A percentile compares a stretch with the other conserved stretches of the same genome.
These are phyloP conservation scores for Lipomyces kockii DNA, from an alignment of 805 yeast species.

Conservation along the genomic window DNA sequence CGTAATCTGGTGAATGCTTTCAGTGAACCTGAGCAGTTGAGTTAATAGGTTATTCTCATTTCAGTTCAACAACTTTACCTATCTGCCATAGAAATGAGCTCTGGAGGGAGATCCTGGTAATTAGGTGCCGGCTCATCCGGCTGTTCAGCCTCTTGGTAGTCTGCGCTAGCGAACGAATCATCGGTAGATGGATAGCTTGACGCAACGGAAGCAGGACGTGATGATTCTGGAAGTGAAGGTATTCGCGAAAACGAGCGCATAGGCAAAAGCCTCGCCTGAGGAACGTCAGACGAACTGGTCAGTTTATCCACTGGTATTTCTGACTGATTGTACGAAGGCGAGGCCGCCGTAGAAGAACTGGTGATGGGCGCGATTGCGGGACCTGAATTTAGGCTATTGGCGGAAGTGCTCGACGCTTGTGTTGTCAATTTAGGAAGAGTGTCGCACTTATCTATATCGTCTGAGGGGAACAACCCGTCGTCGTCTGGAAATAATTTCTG, in stretches of 20 bases:
- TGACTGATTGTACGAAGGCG: constrained; percentile 7
- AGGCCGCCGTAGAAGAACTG: constrained; percentile 16
- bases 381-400: background rate
- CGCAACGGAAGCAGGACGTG: background rate
- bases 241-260: constrained; percentile 30
- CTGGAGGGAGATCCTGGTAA: constrained; percentile 31
- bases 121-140: background rate
- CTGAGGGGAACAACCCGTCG: background rate
- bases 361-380: constrained; percentile 2
- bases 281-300: constrained; percentile 15
- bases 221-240: constrained; percentile 23
- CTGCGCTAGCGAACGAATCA: constrained; percentile 1
- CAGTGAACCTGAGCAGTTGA: constrained; percentile 28
- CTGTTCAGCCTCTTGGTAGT: background rate
- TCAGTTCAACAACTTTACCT: constrained; percentile 2
- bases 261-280: constrained; percentile 14
- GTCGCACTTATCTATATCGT: background rate
- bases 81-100: constrained; percentile 28
- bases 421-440: background rate
- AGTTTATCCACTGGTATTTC: constrained; percentile 29
- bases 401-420: background rate
- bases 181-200: background rate
- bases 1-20: constrained; percentile 46
- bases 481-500: constrained; percentile 2
- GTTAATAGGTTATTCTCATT: background rate